Evolutionary conservation across 768 basidiomycete genomes (phyloP).

Genomic region (Macrolepiota dolichaula): DNA sequence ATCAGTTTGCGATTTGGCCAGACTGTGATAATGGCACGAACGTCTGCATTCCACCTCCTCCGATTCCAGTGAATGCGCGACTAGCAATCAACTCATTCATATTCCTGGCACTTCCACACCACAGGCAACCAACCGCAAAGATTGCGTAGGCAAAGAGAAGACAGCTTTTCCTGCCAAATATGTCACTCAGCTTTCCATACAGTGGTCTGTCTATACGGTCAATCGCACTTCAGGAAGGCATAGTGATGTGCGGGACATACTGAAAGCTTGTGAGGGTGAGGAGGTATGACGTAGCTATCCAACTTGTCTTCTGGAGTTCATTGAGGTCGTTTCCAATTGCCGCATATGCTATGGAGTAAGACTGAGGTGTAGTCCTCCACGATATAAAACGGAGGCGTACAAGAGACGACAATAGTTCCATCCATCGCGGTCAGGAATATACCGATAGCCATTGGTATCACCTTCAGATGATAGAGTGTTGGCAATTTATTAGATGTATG

Average conservation of each 20-base stretch:
- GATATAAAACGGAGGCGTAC: background rate
- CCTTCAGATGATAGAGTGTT: background rate
- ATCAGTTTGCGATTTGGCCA: background rate
- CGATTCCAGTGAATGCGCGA: slow-evolving; percentile 55
- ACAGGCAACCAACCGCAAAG: slow-evolving; percentile 50
- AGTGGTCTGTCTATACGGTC: slow-evolving; percentile 39
- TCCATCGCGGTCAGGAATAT: slow-evolving; percentile 17
- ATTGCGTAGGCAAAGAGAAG: slow-evolving; percentile 51
- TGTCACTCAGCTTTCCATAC: slow-evolving; percentile 64
- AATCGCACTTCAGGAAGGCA: background rate
- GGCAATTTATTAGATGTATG: background rate
- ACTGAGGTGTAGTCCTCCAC: background rate
- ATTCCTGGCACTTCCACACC: slow-evolving; percentile 50
- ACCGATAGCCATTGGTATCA: slow-evolving; percentile 15
- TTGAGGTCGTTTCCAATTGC: slow-evolving; percentile 57
- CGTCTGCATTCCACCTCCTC: slow-evolving; percentile 64
- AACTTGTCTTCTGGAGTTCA: slow-evolving; percentile 61
- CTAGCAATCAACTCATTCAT: slow-evolving; percentile 53
- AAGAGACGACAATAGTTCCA: slow-evolving; percentile 17
- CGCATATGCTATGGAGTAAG: slow-evolving; percentile 36
- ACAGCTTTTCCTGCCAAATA: slow-evolving; percentile 59
- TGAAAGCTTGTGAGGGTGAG: slow-evolving; percentile 59
- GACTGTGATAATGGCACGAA: slow-evolving; percentile 25
- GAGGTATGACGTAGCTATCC: slow-evolving; percentile 65
- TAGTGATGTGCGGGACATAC: slow-evolving; percentile 27